These are phyloP conservation scores for Gnaphalium uliginosum DNA, from an alignment of 129 eudicot genomes.

Conservation along the genomic window DNA sequence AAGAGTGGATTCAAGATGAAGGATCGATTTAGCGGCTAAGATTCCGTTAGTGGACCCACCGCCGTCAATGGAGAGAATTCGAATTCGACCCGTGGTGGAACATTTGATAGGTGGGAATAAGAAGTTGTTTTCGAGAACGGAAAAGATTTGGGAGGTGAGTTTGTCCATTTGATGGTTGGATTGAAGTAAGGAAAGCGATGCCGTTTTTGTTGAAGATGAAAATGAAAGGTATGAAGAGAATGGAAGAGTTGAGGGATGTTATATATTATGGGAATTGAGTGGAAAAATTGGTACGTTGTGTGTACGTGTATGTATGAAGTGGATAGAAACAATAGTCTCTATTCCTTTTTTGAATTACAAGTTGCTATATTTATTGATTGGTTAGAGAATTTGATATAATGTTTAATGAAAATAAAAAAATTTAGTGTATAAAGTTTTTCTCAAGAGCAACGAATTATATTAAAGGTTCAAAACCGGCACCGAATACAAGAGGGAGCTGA, in stretches of 20 bases:
- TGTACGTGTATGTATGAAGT: slow-evolving; percentile 4
- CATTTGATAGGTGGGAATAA: slow-evolving; percentile 36
- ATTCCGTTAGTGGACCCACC: slow-evolving; percentile 61
- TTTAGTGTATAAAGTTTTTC: too few relatives aligned
- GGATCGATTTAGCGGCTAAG: slow-evolving; percentile 57
- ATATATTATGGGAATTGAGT: slow-evolving; percentile 19
- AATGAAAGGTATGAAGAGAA: slow-evolving; percentile 20
- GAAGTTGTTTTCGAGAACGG: slow-evolving; percentile 75
- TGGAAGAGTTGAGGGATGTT: slow-evolving; percentile 14
- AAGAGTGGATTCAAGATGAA: slow-evolving; percentile 49
- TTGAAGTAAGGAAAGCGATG: slow-evolving; percentile 22
- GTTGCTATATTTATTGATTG: too few relatives aligned
- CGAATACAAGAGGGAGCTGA: too few relatives aligned
- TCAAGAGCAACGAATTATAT: too few relatives aligned
- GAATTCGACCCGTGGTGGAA: slow-evolving; percentile 42
- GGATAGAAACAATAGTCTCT: too few relatives aligned
- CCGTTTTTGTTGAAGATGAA: slow-evolving; percentile 19
- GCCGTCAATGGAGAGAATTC: slow-evolving; percentile 69
- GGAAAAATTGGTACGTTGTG: slow-evolving; percentile 13
- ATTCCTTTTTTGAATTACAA: too few relatives aligned
- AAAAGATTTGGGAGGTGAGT: slow-evolving; percentile 67
- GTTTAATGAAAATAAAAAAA: too few relatives aligned
- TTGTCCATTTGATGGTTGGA: slow-evolving; percentile 44
- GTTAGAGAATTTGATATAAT: too few relatives aligned
- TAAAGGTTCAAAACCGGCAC: too few relatives aligned